Base-by-base conservation (phyloP, 305 asterid genomes). In the Rubia peregrina region DNA sequence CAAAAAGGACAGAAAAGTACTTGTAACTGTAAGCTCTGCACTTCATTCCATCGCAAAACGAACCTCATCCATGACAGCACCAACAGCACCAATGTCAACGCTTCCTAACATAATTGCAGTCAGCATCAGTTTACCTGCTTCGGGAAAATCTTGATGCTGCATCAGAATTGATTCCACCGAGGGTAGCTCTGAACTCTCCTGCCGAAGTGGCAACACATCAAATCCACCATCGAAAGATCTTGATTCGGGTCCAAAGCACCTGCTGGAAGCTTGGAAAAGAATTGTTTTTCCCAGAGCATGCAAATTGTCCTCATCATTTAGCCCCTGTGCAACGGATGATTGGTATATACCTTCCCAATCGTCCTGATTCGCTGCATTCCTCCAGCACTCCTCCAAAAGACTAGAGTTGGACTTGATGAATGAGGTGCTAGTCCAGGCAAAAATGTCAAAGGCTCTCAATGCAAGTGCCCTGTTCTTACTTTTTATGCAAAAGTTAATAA, bases 351-450 rank as follows among this genome's bases (percentile, higher is more conserved):
- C 73, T 49, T 76, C 87, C 98, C 97, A 93, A 74, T 90, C 90
- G 55, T 93, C 98, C 78, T 90, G 96, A 77, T 83, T 84, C 48
- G 92, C 89, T 21, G 96, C 97, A 69, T 93, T 90, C 71, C 90
- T 90, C 98, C 98, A 93, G 88, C 98, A 93, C 38, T 90, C 90
- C 85, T 90, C 96, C 83, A 93, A 74, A 69, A 90, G 87, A 86
- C 81, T 80, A 55, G 81, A 67, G 79, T 93, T 90, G 67, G 78
- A 82, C 82, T 83, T 84, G 57, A 89, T 71, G 53, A 93, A 93
- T 65, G 97, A 89, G 68, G 83, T 76, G 75, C 95, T 90, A 66
- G 97, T 87, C 90, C 94, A 90, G 64, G 94, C 87, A 77, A 93
- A 93, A 60, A 90, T 74, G 74, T 90, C 95, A 71, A 92, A 92